phyloP scores from a whole-genome alignment of 164 flowering plant species.

The Magnolia sinica region DNA sequence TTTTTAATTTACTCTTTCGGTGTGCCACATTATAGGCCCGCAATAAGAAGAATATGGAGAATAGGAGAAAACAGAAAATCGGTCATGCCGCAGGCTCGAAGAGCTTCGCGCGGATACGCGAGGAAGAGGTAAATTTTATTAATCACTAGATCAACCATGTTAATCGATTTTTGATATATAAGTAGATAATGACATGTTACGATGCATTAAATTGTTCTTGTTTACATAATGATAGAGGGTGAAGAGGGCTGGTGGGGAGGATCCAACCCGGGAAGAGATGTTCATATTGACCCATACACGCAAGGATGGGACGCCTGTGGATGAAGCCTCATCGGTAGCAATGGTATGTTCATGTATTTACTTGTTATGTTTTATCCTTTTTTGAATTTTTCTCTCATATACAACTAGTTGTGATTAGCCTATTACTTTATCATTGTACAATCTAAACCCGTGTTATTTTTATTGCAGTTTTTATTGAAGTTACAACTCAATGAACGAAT shows the following conservation, averaged over 20 bases:
- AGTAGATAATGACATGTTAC: background rate
- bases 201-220: background rate
- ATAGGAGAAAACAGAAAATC: slow-evolving; percentile 13
- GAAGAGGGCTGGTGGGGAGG: slow-evolving; percentile 17
- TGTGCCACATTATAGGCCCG: slow-evolving; percentile 10
- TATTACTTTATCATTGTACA: background rate
- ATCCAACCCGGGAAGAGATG: slow-evolving; percentile 25
- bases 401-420: background rate
- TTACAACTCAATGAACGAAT: slow-evolving; percentile 12
- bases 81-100: slow-evolving; percentile 24
- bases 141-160: background rate
- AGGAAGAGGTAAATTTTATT: slow-evolving; percentile 27
- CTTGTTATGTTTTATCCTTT: no score
- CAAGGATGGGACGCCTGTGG: slow-evolving; percentile 29
- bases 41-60: slow-evolving; percentile 22
- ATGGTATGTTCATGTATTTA: slow-evolving; percentile 18
- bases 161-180: background rate
- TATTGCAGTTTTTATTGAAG: slow-evolving; percentile 5
- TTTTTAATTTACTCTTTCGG: background rate
- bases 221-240: background rate
- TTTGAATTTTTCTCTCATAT: background rate
- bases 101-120: slow-evolving; percentile 30
- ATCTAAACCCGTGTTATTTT: background rate
- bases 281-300: slow-evolving; percentile 26
- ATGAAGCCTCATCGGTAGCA: slow-evolving; percentile 18